These are phyloP conservation scores for Volvariella volvacea DNA, from an alignment of 1,284 basidiomycete genomes.

Conservation along the genomic window DNA sequence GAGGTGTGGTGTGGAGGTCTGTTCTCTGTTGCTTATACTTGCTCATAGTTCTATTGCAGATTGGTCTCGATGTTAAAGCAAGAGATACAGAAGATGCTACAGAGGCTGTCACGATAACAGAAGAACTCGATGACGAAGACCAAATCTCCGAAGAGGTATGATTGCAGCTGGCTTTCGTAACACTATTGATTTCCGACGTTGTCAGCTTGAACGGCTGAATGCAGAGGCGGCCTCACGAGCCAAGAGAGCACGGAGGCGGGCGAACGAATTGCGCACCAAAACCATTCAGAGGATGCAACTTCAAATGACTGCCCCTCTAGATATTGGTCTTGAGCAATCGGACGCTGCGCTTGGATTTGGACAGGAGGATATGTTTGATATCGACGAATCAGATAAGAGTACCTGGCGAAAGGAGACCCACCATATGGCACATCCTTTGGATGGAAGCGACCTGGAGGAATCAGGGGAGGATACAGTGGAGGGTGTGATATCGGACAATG, in stretches of 20 bases:
- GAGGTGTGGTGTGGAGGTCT: constrained; percentile 43
- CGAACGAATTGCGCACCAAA: constrained; percentile 85
- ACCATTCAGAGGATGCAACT: constrained; percentile 95
- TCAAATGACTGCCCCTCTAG: constrained; percentile 94
- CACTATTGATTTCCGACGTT: not conserved
- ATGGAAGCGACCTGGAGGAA: constrained; percentile 37
- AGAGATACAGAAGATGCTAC: constrained; percentile 68
- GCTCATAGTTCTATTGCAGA: constrained; percentile 34
- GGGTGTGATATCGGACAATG: constrained; percentile 30
- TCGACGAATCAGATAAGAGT: constrained; percentile 55
- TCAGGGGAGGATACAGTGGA: constrained; percentile 18
- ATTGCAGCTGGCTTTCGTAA: not conserved
- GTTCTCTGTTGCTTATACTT: constrained; percentile 1
- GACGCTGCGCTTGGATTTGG: constrained; percentile 66
- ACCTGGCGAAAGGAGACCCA: constrained; percentile 36
- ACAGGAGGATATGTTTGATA: constrained; percentile 84
- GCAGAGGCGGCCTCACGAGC: constrained; percentile 68
- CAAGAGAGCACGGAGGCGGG: constrained; percentile 80
- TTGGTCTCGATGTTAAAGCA: constrained; percentile 78
- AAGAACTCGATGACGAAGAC: constrained; percentile 80
- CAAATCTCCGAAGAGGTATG: constrained; percentile 83
- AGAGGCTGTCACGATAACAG: constrained; percentile 70
- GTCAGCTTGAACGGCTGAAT: constrained; percentile 79
- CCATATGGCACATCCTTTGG: constrained; percentile 39
- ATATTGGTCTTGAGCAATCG: constrained; percentile 87